Evolutionary conservation across 768 basidiomycete species (phyloP), one percentile per base, ranked within the genome.

Genomic region (Kwoniella botswanensis): DNA sequence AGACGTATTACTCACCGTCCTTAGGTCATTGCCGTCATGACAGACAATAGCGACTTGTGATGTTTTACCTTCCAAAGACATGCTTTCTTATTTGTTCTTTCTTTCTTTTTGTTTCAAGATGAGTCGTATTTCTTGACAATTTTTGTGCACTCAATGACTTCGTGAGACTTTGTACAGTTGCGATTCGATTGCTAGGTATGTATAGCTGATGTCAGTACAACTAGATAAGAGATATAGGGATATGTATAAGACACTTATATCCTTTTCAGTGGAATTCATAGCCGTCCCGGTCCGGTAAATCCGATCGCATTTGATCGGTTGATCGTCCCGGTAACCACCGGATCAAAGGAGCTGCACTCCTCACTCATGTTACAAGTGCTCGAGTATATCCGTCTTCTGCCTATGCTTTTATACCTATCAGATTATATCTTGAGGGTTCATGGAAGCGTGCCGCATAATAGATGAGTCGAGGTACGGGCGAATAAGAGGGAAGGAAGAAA

Each of bases 1-100:
- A 64, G 26, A 52, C 24, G 35, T 18, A 7, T 41, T 6, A 80
- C 79, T 72, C 58, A 84, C 93, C 79, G 91, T 76, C 74, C 90
- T 90, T 73, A 98, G 88, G 86, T 96, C 93, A 76, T 88, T 88
- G 65, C 92, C 86, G 21, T 92, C 93, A 78, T 93, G 88, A 70
- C 96, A 91, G 77, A 97, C 92, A 64, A 89, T 91, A 64, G 93
- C 91, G 65, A 86, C 84, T 63, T 92, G 89, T 15, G 88, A 83
- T 52, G 78, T 74, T 67, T 79, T 74, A n/a, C 71, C 63, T 59
- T 55, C 22, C 18, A 64, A n/a, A 15, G 63, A 64, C 63, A 64
- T 64, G 5, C 35, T 64, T 52, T 12, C 9, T 13, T 52, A 9
- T 55, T 55, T 7, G 2, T 55, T 12, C 21, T 55, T 55, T 61